Evolutionary conservation across 805 yeast genomes (phyloP).

Genomic region (Huiozyma sinensis): DNA sequence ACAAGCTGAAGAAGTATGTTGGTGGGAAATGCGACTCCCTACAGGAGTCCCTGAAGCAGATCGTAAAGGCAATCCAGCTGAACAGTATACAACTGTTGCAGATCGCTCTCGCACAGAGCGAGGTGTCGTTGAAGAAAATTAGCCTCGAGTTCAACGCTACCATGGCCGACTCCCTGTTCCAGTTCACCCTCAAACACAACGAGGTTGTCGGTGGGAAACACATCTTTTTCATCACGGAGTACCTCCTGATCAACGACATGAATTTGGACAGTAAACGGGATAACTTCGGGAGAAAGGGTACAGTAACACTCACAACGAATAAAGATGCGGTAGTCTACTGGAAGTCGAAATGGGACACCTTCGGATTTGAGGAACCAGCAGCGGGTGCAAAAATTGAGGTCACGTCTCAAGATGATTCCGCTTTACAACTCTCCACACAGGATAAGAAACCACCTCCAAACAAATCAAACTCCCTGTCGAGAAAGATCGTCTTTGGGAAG

Average conservation of each 20-base stretch:
- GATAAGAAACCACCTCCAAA: neutral
- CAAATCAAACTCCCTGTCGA: neutral
- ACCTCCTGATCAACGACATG: constrained; percentile 47
- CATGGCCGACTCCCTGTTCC: constrained; percentile 23
- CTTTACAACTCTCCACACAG: neutral
- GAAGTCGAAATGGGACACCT: constrained; percentile 33
- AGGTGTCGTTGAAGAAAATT: constrained; percentile 7
- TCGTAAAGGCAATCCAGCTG: constrained; percentile 44
- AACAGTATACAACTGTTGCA: constrained; percentile 30
- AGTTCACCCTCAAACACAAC: constrained; percentile 44
- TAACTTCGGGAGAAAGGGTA: neutral
- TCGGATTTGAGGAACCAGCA: constrained; percentile 3
- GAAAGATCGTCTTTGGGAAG: neutral
- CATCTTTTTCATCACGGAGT: constrained; percentile 43
- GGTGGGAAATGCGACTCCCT: constrained; percentile 6
- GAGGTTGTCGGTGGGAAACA: constrained; percentile 21
- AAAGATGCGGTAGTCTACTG: constrained; percentile 46
- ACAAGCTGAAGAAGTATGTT: constrained; percentile 42
- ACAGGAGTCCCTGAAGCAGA: constrained; percentile 24
- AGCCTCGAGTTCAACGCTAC: constrained; percentile 10
- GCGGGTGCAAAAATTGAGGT: too few species aligned
- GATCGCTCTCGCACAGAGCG: constrained; percentile 15
- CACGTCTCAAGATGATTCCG: neutral
- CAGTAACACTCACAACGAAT: constrained; percentile 6
- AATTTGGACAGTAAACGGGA: constrained; percentile 33